These are phyloP conservation scores for Parasitella parasitica DNA, from an alignment of 371 early-diverging fungal genomes.

Conservation along the genomic window DNA sequence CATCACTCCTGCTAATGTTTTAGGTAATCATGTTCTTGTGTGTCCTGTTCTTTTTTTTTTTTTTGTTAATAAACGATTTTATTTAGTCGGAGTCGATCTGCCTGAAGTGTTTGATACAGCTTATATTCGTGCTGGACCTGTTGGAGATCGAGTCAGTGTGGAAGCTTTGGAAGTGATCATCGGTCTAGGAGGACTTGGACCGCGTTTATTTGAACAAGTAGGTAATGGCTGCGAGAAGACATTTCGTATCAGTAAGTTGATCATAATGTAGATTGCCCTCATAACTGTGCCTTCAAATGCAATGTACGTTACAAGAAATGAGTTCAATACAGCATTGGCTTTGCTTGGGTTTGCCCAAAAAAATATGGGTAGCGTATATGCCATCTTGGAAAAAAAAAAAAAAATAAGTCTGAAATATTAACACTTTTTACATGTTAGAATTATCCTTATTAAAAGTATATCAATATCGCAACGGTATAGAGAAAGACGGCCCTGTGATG, in stretches of 20 bases:
- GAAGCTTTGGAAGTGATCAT: constrained; percentile 54
- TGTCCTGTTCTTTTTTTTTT: neutral
- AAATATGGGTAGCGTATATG: constrained; percentile 59
- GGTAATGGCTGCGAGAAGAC: constrained; percentile 5
- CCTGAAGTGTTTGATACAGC: constrained; percentile 60
- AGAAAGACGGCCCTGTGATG: too few species aligned
- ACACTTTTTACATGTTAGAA: constrained; percentile 8
- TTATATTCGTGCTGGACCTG: constrained; percentile 54
- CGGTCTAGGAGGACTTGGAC: constrained; percentile 50
- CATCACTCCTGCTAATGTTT: constrained; percentile 24
- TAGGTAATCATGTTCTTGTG: constrained; percentile 15
- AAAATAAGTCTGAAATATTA: neutral
- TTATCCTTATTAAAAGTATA: constrained; percentile 21
- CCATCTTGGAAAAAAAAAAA: too few species aligned
- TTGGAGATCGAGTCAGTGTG: constrained; percentile 51
- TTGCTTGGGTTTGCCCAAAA: constrained; percentile 77
- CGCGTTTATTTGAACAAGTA: constrained; percentile 57
- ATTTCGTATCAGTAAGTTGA: neutral
- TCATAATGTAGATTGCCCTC: constrained; percentile 33
- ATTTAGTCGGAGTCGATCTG: constrained; percentile 55
- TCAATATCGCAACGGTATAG: constrained; percentile 33
- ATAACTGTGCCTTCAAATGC: constrained; percentile 53
- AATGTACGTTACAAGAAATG: constrained; percentile 59
- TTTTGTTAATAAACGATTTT: neutral
- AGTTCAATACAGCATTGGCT: constrained; percentile 74